Evolutionary conservation across 2,329 filamentous ascomycete species (phyloP).

Genomic region (Leptographium wingfieldii): DNA sequence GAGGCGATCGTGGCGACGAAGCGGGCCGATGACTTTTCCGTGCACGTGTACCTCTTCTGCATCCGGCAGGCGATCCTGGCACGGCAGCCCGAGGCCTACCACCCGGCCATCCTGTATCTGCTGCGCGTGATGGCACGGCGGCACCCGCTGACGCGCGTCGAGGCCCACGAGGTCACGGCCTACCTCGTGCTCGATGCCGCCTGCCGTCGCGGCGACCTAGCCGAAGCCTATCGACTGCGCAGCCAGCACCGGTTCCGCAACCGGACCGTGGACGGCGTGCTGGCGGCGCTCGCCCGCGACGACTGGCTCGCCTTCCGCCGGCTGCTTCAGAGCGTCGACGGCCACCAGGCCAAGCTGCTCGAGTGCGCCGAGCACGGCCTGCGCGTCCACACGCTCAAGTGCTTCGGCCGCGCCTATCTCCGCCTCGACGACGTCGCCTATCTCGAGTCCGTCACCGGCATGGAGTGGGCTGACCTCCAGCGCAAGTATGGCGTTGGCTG

Average conservation of each 20-base stretch:
- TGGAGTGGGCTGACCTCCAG: slow-evolving; percentile 59
- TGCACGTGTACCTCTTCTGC: slow-evolving; percentile 85
- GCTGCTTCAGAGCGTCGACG: slow-evolving; percentile 59
- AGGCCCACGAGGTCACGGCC: slow-evolving; percentile 65
- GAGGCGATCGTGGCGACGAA: slow-evolving; percentile 76
- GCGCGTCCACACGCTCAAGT: slow-evolving; percentile 68
- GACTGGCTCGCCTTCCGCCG: slow-evolving; percentile 73
- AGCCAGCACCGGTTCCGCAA: slow-evolving; percentile 50
- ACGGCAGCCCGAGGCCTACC: slow-evolving; percentile 76
- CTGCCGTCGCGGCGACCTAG: slow-evolving; percentile 66
- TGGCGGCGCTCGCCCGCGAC: slow-evolving; percentile 62
- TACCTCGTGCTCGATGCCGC: slow-evolving; percentile 82
- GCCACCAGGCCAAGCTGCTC: slow-evolving; percentile 66
- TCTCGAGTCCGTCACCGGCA: slow-evolving; percentile 55
- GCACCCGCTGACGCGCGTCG: slow-evolving; percentile 55
- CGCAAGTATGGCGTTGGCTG: slow-evolving; percentile 67
- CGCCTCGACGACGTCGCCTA: slow-evolving; percentile 49
- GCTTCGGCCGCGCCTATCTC: slow-evolving; percentile 72
- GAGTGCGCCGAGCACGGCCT: slow-evolving; percentile 69
- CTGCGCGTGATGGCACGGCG: slow-evolving; percentile 57
- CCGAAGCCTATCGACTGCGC: slow-evolving; percentile 58
- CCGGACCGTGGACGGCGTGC: slow-evolving; percentile 52
- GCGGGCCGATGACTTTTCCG: slow-evolving; percentile 66
- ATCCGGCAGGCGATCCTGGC: slow-evolving; percentile 73
- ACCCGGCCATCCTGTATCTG: slow-evolving; percentile 72